Evolutionary conservation across 2,329 filamentous ascomycete genomes (phyloP), one percentile per base, ranked within the genome.

Genomic region (Pyrenophora teres): DNA sequence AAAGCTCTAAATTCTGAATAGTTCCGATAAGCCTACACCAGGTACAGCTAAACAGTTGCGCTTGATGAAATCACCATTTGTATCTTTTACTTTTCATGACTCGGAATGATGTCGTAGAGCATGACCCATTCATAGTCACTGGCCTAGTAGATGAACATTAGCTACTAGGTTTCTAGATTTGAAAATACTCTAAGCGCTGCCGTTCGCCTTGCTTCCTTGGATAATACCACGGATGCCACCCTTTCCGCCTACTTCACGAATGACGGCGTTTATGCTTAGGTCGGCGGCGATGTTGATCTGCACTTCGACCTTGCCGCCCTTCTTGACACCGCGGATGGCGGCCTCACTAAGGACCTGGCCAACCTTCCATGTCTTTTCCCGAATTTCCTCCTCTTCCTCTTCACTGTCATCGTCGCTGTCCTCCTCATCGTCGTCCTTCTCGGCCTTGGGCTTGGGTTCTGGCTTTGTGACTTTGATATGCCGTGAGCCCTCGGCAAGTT

Each of bases 381-480:
- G 83, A 68, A 87, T 83, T 78, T 97, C 92, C 75, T 96, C 90
- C 48, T 88, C 88, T 64, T 95, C 91, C 31, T 96, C 91, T 37
- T 89, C 83, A 15, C 80, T 71, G 45, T 80, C 78, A 8, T 78
- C 80, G 23, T 84, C 81, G 39, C 78, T 83, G 45, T 87, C 84
- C 51, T 83, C 83, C 18, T 85, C 85, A 33, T 85, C 83, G 40
- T 85, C 83, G 9, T 78, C 74, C 46, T 84, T 83, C 58, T 86
- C 82, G 62, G 83, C 81, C 76, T 90, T 89, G 53, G 84, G 63
- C 81, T 91, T 91, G 56, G 87, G 84, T 78, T 93, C 89, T 31
- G 90, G 87, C 80, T 94, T 91, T 57, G 90, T 93, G 67, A 96
- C 87, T 78, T 96, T 95, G 81, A 97, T 97, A 75, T 96, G 89